These are phyloP conservation scores for Candida germanica DNA, from an alignment of 805 yeast species.

Conservation along the genomic window DNA sequence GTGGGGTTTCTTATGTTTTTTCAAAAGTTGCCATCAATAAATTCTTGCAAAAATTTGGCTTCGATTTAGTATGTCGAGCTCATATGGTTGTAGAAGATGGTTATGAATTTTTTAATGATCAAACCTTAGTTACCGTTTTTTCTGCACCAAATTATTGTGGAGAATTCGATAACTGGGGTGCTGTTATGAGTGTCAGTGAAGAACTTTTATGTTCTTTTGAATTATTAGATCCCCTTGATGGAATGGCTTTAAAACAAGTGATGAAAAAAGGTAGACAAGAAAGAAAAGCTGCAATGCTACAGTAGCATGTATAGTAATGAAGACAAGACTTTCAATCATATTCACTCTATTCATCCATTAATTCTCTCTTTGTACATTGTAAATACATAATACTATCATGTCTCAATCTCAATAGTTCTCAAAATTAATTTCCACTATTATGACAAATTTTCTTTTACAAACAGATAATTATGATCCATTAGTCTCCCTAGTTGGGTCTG, in stretches of 20 bases:
- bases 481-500: conserved; percentile 18
- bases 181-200: conserved; percentile 95
- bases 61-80: conserved; percentile 79
- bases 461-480: conserved; percentile 34
- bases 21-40: conserved; percentile 77
- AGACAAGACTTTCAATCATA: neutral
- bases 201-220: conserved; percentile 92
- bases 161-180: conserved; percentile 80
- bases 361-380: too few relatives aligned
- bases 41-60: conserved; percentile 68
- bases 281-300: conserved; percentile 53
- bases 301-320: neutral
- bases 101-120: conserved; percentile 74
- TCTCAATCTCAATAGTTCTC: too few relatives aligned
- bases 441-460: conserved; percentile 15
- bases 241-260: conserved; percentile 88
- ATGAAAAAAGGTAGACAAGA: conserved; percentile 93
- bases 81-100: conserved; percentile 93
- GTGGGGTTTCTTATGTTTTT: conserved; percentile 81
- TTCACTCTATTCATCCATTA: too few relatives aligned
- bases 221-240: conserved; percentile 87
- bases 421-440: too few relatives aligned
- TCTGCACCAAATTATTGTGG: conserved; percentile 85
- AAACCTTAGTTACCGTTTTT: conserved; percentile 74
- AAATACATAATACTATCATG: too few relatives aligned